Conservation (phyloP, 2,329 filamentous ascomycete genomes). For the Penicillium sp. region DNA sequence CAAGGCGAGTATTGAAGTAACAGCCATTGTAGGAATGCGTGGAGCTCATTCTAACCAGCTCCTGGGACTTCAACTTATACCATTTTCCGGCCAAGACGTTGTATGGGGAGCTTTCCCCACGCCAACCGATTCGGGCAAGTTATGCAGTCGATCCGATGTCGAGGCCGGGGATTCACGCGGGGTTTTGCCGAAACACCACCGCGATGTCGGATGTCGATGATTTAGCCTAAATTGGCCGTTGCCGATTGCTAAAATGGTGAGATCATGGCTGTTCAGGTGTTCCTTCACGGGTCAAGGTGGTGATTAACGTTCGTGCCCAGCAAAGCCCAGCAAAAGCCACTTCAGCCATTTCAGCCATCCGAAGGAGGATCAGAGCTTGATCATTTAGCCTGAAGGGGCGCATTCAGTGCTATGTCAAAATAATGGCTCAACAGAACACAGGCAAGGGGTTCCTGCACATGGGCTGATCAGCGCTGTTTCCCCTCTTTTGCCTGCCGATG, state of each 20-base stretch:
- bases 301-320: background rate
- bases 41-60: background rate
- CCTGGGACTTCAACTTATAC: background rate
- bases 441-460: background rate
- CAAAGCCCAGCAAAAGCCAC: background rate
- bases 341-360: conserved; percentile 5
- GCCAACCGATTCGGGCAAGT: background rate
- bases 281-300: background rate
- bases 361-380: background rate
- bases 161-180: conserved; percentile 6
- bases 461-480: background rate
- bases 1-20: conserved; percentile 18
- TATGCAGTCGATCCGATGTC: conserved; percentile 25
- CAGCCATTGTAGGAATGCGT: conserved; percentile 17
- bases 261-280: background rate
- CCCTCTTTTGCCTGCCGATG: background rate
- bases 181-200: conserved; percentile 6
- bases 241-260: background rate
- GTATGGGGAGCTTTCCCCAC: conserved; percentile 2
- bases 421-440: background rate
- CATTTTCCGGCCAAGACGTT: background rate
- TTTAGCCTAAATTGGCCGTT: conserved; percentile 1
- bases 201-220: background rate
- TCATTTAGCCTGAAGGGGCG: conserved; percentile 11
- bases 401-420: background rate